A percentile compares a stretch with the other conserved stretches of the same genome.
Evolutionary conservation across 2,329 filamentous ascomycete species (phyloP).

Genomic region (Coniosporium tulheliwenetii): DNA sequence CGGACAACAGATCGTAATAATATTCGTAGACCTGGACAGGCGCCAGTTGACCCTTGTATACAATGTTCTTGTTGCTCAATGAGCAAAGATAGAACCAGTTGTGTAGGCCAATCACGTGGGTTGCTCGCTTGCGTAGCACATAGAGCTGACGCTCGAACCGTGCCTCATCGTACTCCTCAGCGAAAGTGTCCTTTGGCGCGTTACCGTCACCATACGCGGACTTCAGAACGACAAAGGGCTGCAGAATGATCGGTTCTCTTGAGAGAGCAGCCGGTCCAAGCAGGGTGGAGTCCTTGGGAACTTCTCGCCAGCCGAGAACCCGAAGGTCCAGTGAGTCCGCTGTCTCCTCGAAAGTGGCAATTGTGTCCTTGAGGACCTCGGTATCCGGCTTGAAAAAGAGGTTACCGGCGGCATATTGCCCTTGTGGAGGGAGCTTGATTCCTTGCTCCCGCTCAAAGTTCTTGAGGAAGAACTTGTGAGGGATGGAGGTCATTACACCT

Average conservation of each 20-base stretch:
- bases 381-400: constrained; percentile 97
- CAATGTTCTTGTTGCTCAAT: constrained; percentile 93
- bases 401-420: constrained; percentile 94
- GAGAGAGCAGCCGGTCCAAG: constrained; percentile 86
- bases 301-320: constrained; percentile 90
- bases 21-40: constrained; percentile 95
- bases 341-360: constrained; percentile 85
- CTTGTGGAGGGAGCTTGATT: constrained; percentile 70
- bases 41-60: constrained; percentile 94
- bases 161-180: constrained; percentile 66
- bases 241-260: constrained; percentile 85
- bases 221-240: constrained; percentile 83
- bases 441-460: constrained; percentile 88
- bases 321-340: constrained; percentile 76
- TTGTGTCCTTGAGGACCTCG: constrained; percentile 78
- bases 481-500: constrained; percentile 98
- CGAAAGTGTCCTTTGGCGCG: constrained; percentile 63
- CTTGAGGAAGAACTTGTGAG: constrained; percentile 96
- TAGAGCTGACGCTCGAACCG: constrained; percentile 89
- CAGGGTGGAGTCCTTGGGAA: constrained; percentile 82
- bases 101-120: constrained; percentile 84
- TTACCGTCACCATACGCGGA: constrained; percentile 71
- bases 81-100: constrained; percentile 99
- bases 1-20: constrained; percentile 91
- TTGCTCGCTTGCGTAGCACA: constrained; percentile 84